Evolutionary conservation across 2,329 filamentous ascomycete species (phyloP), one percentile per base, ranked within the genome.

Genomic region (Apiospora aurea): DNA sequence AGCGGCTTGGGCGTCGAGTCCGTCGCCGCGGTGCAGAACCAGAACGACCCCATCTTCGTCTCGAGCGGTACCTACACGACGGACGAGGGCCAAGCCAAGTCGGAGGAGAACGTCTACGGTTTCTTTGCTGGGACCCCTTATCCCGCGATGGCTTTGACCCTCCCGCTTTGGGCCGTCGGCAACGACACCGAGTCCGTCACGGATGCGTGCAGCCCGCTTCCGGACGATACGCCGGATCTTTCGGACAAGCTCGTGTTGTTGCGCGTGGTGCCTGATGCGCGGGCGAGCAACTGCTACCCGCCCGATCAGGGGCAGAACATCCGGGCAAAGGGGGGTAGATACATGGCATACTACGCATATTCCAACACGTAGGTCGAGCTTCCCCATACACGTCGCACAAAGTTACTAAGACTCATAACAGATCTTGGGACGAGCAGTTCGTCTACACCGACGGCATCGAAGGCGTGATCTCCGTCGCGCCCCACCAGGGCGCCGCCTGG

Each of bases 161-260:
- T 77, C 53, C 70, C 74, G 8, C 73, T 82, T 6, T 80, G 77
- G 69, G 77, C 80, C 11, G 76, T 77, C 41, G 81, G 75, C 73
- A 78, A 80, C 41, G 76, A 82, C 69, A 78, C 80, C 6, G 71
- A 69, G 41, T 57, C 72, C 47, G 68, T 72, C 24, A 72, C 49
- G 44, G 81, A 86, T 71, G 83, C 80, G 26, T 86, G 84, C 72
- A 75, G 78, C 13, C 76, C 81, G 5, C 77, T 85, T 11, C 81
- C 84, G 0, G 79, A 80, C 16, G 75, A 80, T 57, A 82, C 81
- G 0, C 81, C 83, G 2, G 81, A 85, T 74, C 78, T 87, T 18
- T 80, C 81, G 4, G 74, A 79, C 6, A 78, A 81, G 44, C 76
- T 86, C 29, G 83, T 86, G 7, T 77, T 86, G 3, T 77, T 86